Percentiles rank a stretch among this genome's conserved stretches.
phyloP scores from a whole-genome alignment of 2,329 filamentous ascomycete species.

The Tricladium varicosporioides region DNA sequence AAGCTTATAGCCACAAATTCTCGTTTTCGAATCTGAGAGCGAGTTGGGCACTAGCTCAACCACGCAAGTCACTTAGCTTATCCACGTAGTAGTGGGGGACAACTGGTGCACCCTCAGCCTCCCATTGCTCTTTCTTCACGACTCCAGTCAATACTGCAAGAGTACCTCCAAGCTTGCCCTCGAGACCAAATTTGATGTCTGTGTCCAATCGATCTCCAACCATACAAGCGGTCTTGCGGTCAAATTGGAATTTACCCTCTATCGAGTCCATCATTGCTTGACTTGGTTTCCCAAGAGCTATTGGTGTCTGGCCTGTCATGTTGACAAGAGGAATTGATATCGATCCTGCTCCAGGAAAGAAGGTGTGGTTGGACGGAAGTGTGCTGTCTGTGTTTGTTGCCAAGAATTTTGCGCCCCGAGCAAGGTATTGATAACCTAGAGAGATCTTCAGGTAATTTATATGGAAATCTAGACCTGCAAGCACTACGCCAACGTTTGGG shows the following conservation, averaged over 20 bases:
- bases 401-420: constrained; percentile 78
- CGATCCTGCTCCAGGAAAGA: constrained; percentile 91
- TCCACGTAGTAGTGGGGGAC: constrained; percentile 84
- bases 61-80: constrained; percentile 72
- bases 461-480: constrained; percentile 90
- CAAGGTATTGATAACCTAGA: constrained; percentile 82
- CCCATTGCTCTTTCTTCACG: constrained; percentile 78
- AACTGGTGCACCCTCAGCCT: constrained; percentile 64
- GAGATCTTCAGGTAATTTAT: constrained; percentile 92
- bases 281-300: constrained; percentile 88
- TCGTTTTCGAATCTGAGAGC: too few species aligned
- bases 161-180: constrained; percentile 87
- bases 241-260: constrained; percentile 90
- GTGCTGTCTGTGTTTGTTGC: constrained; percentile 94
- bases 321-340: constrained; percentile 75
- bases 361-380: constrained; percentile 72
- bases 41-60: constrained; percentile 13
- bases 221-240: constrained; percentile 87
- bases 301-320: constrained; percentile 67
- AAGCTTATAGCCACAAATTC: too few species aligned
- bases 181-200: constrained; percentile 92
- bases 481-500: constrained; percentile 83
- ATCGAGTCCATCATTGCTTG: constrained; percentile 99
- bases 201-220: constrained; percentile 91
- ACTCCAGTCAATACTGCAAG: constrained; percentile 90